These are phyloP conservation scores for Terana coerulea DNA, from an alignment of 768 basidiomycete species.

Conservation along the genomic window DNA sequence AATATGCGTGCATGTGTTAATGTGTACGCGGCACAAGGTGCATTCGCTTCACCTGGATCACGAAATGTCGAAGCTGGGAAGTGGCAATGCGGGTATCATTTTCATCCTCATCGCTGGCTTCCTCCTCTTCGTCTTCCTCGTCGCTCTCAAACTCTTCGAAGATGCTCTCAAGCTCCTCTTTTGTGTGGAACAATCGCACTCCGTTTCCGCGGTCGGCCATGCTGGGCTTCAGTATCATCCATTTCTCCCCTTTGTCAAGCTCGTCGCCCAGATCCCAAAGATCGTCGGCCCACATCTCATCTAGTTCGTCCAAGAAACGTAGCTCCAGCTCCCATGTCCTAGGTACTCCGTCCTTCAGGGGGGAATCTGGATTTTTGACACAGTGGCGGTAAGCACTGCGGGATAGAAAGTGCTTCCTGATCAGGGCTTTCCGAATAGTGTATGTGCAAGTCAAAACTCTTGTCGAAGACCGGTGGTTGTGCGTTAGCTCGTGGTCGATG, in stretches of 20 bases:
- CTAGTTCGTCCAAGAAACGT: conserved; percentile 89
- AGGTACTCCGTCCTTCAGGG: conserved; percentile 56
- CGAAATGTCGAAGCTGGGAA: conserved; percentile 92
- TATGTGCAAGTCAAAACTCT: conserved; percentile 74
- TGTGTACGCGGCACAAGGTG: background rate
- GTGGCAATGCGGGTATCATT: conserved; percentile 50
- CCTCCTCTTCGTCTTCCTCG: conserved; percentile 42
- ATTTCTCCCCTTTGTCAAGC: conserved; percentile 46
- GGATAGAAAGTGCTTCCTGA: conserved; percentile 91
- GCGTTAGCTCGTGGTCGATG: conserved; percentile 73
- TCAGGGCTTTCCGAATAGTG: conserved; percentile 87
- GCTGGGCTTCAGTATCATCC: conserved; percentile 98
- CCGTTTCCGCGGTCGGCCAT: conserved; percentile 98
- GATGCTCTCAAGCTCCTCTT: conserved; percentile 65
- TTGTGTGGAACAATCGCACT: conserved; percentile 83
- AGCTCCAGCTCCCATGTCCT: conserved; percentile 83
- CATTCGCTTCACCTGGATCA: conserved; percentile 70
- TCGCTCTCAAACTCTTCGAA: conserved; percentile 77
- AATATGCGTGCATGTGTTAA: background rate
- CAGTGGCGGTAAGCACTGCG: conserved; percentile 67
- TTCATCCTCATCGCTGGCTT: conserved; percentile 22
- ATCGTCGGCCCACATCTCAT: conserved; percentile 91
- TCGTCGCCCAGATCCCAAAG: conserved; percentile 77
- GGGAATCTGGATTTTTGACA: conserved; percentile 62
- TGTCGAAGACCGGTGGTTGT: conserved; percentile 36